phyloP scores from a whole-genome alignment of 2,329 filamentous ascomycete species.

The Verticillium isaacii region DNA sequence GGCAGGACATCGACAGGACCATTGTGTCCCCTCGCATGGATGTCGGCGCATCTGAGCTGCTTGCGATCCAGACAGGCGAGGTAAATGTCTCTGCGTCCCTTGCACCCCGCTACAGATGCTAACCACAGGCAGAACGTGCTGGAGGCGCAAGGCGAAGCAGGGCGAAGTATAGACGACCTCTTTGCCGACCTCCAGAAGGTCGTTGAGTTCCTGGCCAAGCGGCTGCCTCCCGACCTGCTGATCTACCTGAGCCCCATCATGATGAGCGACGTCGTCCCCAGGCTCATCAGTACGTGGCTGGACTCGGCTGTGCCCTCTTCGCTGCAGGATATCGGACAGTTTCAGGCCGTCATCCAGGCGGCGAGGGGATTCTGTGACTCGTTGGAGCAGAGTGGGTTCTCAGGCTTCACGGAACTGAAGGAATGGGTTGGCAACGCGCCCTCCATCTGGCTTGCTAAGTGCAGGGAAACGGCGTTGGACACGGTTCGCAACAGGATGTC shows the following conservation, averaged over 20 bases:
- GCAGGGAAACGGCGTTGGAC: constrained; percentile 74
- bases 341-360: constrained; percentile 64
- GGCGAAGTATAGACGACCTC: constrained; percentile 42
- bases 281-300: constrained; percentile 71
- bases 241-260: constrained; percentile 62
- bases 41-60: constrained; percentile 25
- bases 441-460: constrained; percentile 78
- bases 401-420: constrained; percentile 56
- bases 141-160: constrained; percentile 33
- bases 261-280: constrained; percentile 62
- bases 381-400: constrained; percentile 60
- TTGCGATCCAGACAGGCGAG: constrained; percentile 28
- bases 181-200: constrained; percentile 49
- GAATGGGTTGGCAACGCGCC: constrained; percentile 81
- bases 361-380: constrained; percentile 60
- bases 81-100: background rate
- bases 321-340: constrained; percentile 63
- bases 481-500: constrained; percentile 66
- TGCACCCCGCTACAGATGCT: constrained; percentile 3
- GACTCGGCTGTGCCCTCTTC: constrained; percentile 71
- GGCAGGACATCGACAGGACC: constrained; percentile 56
- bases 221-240: constrained; percentile 50
- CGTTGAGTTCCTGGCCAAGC: constrained; percentile 46
- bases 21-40: constrained; percentile 58
- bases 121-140: constrained; percentile 35